These are phyloP conservation scores for Houttuynia cordata DNA, from an alignment of 164 flowering plant genomes.

Conservation along the genomic window DNA sequence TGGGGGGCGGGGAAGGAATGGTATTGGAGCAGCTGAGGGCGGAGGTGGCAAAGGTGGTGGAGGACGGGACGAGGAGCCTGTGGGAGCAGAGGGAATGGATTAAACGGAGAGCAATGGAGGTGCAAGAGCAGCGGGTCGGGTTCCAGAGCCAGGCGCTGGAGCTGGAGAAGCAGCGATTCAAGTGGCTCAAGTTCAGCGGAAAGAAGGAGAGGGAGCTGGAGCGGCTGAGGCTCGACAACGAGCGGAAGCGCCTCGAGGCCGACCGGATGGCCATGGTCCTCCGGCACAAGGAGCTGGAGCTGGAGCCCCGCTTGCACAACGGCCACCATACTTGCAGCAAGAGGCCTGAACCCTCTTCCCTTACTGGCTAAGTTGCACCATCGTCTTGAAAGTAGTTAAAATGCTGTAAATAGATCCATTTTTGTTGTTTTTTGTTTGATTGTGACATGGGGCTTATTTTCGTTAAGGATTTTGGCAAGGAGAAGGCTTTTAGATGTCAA, in stretches of 20 bases:
- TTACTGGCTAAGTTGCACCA: neutral
- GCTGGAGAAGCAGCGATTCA: conserved; percentile 74
- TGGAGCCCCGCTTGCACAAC: conserved; percentile 30
- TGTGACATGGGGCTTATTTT: too few species aligned
- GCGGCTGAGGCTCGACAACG: conserved; percentile 58
- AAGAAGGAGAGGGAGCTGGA: conserved; percentile 97
- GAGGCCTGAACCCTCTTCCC: conserved; percentile 27
- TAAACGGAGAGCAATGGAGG: conserved; percentile 26
- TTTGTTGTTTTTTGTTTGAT: too few species aligned
- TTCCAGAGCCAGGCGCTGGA: conserved; percentile 48
- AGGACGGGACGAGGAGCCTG: conserved; percentile 39
- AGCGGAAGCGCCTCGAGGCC: conserved; percentile 53
- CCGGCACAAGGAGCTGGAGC: conserved; percentile 63
- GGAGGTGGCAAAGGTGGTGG: conserved; percentile 37
- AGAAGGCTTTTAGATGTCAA: too few species aligned
- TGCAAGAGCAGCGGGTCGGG: conserved; percentile 64
- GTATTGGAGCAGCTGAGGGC: conserved; percentile 27
- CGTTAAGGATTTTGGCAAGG: too few species aligned
- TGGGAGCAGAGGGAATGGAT: conserved; percentile 79
- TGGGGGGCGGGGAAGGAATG: conserved; percentile 19
- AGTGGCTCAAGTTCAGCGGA: conserved; percentile 70
- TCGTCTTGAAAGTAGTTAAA: too few species aligned
- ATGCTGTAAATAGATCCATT: too few species aligned
- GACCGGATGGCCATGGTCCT: conserved; percentile 72
- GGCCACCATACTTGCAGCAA: conserved; percentile 20